Evolutionary conservation across 768 basidiomycete genomes (phyloP), one percentile per base, ranked within the genome.

Genomic region (Leccinum sublutescens): DNA sequence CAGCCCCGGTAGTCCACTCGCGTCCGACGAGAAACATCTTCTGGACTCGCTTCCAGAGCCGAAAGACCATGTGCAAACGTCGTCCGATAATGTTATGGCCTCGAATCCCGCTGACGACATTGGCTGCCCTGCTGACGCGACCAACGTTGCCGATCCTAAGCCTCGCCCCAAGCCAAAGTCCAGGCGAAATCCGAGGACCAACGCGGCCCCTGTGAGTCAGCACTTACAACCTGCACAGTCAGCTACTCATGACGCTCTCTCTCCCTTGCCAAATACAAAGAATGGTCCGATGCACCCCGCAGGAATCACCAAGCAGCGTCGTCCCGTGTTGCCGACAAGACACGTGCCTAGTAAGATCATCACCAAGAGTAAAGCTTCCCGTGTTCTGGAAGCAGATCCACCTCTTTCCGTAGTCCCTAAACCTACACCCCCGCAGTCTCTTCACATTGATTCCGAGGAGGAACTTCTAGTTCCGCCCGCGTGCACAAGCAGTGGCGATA

Each of bases 141-240:
- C 23, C 10, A 43, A 33, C 11, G 34, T 49, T 47, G 33, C 52
- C 33, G 54, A 50, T 21, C 54, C 54, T 49, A 23, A 5, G 17
- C 64, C 34, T 38, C 52, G n/a, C 9, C 62, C 60, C 52, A 59
- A 55, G 19, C 61, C 60, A 52, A 60, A 53, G 21, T 34, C 56
- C 29, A 71, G 56, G 56, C 58, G 69, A 65, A 67, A 65, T 61
- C 68, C 73, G 64, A 74, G 65, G 73, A 68, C 56, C 25, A 71
- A 23, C 1, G 27, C 45, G 2, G 64, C 56, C 36, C 54, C 54
- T 34, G 73, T 73, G 64, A 66, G 73, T 64, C 62, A 64, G 51
- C 59, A n/a, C 31, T 33, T 33, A 19, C 33, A 49, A n/a, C 31
- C n/a, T 38, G 14, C 25, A 49, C 25, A n/a, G 19, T 57, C 19